Conservation (phyloP, 2,329 filamentous ascomycete species). For the Penicillium sumatraense region DNA sequence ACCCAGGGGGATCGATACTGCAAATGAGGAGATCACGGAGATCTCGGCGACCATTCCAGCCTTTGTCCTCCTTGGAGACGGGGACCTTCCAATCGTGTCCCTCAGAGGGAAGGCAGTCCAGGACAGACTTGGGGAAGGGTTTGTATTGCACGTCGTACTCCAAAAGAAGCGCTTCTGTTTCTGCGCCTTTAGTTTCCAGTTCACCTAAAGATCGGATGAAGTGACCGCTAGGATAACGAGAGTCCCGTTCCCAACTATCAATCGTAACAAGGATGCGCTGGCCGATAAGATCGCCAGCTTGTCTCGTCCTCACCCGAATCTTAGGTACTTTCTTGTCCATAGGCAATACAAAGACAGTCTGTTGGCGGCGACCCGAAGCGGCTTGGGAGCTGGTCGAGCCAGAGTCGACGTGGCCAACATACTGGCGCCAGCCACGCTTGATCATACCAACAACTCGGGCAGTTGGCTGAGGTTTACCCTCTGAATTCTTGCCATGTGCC, state of each 20-base stretch:
- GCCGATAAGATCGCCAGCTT: constrained; percentile 84
- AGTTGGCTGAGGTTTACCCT: constrained; percentile 84
- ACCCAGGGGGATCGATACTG: constrained; percentile 95
- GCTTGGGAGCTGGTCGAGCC: constrained; percentile 76
- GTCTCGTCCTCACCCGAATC: constrained; percentile 88
- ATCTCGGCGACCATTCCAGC: constrained; percentile 85
- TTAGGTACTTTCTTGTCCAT: constrained; percentile 99
- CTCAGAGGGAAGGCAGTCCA: constrained; percentile 89
- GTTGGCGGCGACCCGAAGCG: constrained; percentile 79
- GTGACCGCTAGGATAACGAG: constrained; percentile 88
- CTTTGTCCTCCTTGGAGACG: constrained; percentile 74
- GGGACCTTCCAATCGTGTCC: constrained; percentile 96
- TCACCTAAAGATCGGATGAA: constrained; percentile 92
- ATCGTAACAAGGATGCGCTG: constrained; percentile 93
- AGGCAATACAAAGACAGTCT: constrained; percentile 91
- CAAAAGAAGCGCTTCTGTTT: constrained; percentile 90
- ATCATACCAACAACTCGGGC: constrained; percentile 89
- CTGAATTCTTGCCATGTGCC: constrained; percentile 74
- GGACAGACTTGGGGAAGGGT: constrained; percentile 91
- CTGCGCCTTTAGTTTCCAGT: constrained; percentile 94
- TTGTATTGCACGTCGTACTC: constrained; percentile 98
- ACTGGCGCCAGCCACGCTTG: constrained; percentile 97
- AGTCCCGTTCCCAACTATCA: constrained; percentile 93
- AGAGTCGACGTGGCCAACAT: constrained; percentile 92
- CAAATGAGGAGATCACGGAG: constrained; percentile 86